Evolutionary conservation across 768 basidiomycete species (phyloP), one percentile per base, ranked within the genome.

Genomic region (Naganishia antarctica): DNA sequence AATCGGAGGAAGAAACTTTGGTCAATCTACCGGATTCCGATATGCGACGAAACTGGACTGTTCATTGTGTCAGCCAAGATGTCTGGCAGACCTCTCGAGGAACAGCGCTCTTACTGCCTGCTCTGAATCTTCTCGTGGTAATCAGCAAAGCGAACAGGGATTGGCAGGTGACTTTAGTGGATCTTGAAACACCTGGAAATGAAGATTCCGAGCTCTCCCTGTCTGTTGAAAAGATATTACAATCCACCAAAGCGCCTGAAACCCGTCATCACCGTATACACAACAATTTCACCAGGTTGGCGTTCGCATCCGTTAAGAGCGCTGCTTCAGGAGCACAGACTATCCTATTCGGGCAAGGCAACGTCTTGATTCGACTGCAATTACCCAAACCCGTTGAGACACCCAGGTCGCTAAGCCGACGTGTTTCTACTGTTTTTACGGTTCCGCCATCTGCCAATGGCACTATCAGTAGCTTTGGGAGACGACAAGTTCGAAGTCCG

Each of bases 391-490:
- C 37, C 21, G n/a, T 40, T 23, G 31, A 23, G 6, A 34, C 7
- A 13, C 1, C 53, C 9, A 6, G 11, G 12, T 26, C 53, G 4
- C 13, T 40, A 11, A 57, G 37, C 3, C 32, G 53, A 40, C 53
- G 53, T 23, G 37, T 40, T 25, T 57, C 53, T 13, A 40, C 53
- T 34, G 32, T 57, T 9, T 40, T 40, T 13, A 57, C 34, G 8
- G 53, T 57, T 21, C 53, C 53, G n/a, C 53, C 32, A 25, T 57
- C 53, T 15, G 53, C 53, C 12, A 57, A 37, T 26, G 53, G 34
- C 21, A 57, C 32, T 11, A 34, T 57, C 31, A 40, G 34, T 26
- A 15, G 6, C 43, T 44, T 44, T 44, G 8, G 11, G 5, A 57
- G 23, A 40, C 53, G 53, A 21, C 37, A 41, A 3, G 32, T 31